Conservation (phyloP, 164 flowering plant genomes). For the Nymphaea thermarum region DNA sequence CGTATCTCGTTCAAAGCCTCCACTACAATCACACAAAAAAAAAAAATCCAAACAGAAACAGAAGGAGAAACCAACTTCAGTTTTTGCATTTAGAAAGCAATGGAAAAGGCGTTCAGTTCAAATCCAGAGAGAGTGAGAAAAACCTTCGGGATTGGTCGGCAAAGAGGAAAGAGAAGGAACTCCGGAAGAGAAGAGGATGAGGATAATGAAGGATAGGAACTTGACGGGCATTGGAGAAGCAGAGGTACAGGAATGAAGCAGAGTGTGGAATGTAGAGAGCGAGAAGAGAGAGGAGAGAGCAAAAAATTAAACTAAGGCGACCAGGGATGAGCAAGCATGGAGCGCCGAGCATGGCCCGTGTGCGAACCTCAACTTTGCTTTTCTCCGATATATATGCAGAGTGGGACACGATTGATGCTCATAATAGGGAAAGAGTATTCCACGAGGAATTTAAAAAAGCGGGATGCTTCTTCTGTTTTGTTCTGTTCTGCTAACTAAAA, state of each 20-base stretch:
- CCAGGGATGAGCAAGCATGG: too few relatives aligned
- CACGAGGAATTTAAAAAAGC: too few relatives aligned
- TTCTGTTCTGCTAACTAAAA: too few relatives aligned
- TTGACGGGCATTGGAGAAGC: not conserved
- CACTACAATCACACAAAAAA: not conserved
- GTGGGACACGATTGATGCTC: too few relatives aligned
- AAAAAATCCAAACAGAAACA: not conserved
- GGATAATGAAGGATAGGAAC: constrained; percentile 17
- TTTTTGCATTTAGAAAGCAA: not conserved
- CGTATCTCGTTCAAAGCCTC: not conserved
- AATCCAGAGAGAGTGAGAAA: not conserved
- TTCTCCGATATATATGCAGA: too few relatives aligned
- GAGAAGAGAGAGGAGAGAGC: not conserved
- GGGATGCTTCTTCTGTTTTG: too few relatives aligned
- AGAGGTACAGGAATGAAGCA: not conserved
- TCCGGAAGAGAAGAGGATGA: constrained; percentile 11
- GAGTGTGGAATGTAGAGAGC: not conserved
- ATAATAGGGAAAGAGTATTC: too few relatives aligned
- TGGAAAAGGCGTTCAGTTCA: not conserved
- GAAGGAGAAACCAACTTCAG: not conserved
- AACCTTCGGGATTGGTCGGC: constrained; percentile 81
- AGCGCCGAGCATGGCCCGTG: too few relatives aligned
- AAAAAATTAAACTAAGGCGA: not conserved
- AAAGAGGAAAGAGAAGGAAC: constrained; percentile 36
- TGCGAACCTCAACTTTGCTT: too few relatives aligned